phyloP scores from a whole-genome alignment of 495 filamentous ascomycete species.

The Penicillium arizonense region DNA sequence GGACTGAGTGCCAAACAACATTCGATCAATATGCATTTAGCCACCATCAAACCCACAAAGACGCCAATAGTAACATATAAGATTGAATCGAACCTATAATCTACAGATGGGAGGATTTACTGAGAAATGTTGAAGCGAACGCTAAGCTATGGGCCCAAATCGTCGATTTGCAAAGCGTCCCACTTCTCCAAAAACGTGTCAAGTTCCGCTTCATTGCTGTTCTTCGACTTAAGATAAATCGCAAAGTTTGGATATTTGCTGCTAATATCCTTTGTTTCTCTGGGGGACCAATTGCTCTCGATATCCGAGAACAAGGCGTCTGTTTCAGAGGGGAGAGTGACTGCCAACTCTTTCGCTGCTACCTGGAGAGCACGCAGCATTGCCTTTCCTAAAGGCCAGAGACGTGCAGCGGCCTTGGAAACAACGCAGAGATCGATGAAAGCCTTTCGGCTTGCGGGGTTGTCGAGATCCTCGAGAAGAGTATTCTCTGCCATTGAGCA shows the following conservation, averaged over 20 bases:
- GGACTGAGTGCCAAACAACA: too few relatives aligned
- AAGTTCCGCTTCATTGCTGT: slow-evolving; percentile 16
- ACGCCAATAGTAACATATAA: too few relatives aligned
- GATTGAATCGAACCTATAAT: too few relatives aligned
- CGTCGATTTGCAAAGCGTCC: slow-evolving; percentile 20
- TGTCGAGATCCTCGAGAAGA: slow-evolving; percentile 27
- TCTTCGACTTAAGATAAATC: slow-evolving; percentile 7
- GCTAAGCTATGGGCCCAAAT: not conserved
- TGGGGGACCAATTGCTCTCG: slow-evolving; percentile 21
- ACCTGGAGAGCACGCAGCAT: slow-evolving; percentile 35
- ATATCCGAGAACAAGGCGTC: slow-evolving; percentile 30
- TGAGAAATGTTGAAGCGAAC: not conserved
- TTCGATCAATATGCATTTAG: too few relatives aligned
- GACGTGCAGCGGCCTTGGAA: slow-evolving; percentile 24
- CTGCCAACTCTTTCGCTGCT: slow-evolving; percentile 24
- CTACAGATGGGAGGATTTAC: not conserved
- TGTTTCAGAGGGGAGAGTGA: slow-evolving; percentile 28
- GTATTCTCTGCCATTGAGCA: slow-evolving; percentile 28
- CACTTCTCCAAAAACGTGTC: slow-evolving; percentile 30
- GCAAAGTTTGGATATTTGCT: slow-evolving; percentile 35
- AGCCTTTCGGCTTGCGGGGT: slow-evolving; percentile 18
- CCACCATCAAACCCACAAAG: too few relatives aligned
- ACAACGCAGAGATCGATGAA: slow-evolving; percentile 29
- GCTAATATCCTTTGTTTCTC: slow-evolving; percentile 23
- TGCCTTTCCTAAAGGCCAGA: slow-evolving; percentile 31